A percentile compares a stretch with the other conserved stretches of the same genome.
phyloP scores from a whole-genome alignment of 2,329 filamentous ascomycete genomes.

The Boeremia lycopersici region DNA sequence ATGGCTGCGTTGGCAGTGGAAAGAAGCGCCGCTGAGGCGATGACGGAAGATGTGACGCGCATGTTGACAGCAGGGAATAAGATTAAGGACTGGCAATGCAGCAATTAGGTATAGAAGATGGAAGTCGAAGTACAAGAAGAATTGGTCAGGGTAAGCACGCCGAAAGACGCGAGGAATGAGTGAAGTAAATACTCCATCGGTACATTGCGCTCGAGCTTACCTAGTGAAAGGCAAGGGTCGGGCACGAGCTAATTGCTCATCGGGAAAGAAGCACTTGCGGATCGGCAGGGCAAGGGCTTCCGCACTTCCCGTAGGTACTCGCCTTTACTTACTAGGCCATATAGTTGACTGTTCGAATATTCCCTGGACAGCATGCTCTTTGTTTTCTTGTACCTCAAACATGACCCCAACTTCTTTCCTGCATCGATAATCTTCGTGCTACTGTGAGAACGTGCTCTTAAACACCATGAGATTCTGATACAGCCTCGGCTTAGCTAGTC shows the following conservation, averaged over 20 bases:
- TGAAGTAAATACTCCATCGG: slow-evolving; percentile 23
- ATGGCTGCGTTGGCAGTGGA: slow-evolving; percentile 47
- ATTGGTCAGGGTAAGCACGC: slow-evolving; percentile 2
- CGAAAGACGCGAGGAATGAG: slow-evolving; percentile 9
- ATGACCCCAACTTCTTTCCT: not conserved
- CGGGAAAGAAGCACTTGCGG: slow-evolving; percentile 20
- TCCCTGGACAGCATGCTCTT: no score
- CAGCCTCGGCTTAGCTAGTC: slow-evolving; percentile 17
- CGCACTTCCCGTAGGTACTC: slow-evolving; percentile 16
- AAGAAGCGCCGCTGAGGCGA: slow-evolving; percentile 48
- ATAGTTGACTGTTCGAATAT: slow-evolving; percentile 5
- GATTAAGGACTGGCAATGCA: not conserved
- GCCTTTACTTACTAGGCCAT: slow-evolving; percentile 11
- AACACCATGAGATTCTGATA: slow-evolving; percentile 14
- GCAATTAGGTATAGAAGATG: slow-evolving; percentile 1
- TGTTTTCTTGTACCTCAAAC: no score
- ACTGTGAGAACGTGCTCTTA: slow-evolving; percentile 8
- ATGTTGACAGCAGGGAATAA: slow-evolving; percentile 29
- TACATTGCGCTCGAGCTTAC: slow-evolving; percentile 26
- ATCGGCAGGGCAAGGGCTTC: slow-evolving; percentile 16
- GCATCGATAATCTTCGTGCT: not conserved
- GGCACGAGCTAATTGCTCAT: slow-evolving; percentile 24
- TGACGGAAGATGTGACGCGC: slow-evolving; percentile 42
- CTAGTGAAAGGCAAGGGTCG: slow-evolving; percentile 17
- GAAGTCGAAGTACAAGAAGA: not conserved